A percentile compares a stretch with the other conserved stretches of the same genome.
Conservation (phyloP, 176 grass and related monocot species). For the Phoenix roebelenii region DNA sequence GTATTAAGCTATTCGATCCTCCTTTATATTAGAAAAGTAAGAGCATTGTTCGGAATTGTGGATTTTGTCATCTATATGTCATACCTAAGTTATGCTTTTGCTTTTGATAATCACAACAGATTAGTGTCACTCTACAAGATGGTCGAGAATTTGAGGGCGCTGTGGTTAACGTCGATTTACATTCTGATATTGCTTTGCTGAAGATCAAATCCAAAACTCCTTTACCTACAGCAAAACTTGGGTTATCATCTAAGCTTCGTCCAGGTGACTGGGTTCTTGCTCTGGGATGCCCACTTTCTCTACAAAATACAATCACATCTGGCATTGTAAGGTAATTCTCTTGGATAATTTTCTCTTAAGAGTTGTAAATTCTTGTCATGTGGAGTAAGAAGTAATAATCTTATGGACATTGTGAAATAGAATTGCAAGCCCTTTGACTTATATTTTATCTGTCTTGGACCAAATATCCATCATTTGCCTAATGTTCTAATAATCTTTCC, state of each 20-base stretch:
- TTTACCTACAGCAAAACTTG: slow-evolving; percentile 65
- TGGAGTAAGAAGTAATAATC: too few relatives aligned
- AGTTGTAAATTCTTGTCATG: too few relatives aligned
- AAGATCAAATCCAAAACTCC: slow-evolving; percentile 73
- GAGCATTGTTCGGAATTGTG: neutral
- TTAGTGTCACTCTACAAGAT: slow-evolving; percentile 85
- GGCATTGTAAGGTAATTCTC: slow-evolving; percentile 75
- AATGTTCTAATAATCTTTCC: too few relatives aligned
- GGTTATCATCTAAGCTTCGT: slow-evolving; percentile 52
- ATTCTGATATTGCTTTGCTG: slow-evolving; percentile 68
- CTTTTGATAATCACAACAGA: slow-evolving; percentile 35
- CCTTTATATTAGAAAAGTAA: too few relatives aligned
- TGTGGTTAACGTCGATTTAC: slow-evolving; percentile 46
- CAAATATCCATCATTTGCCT: too few relatives aligned
- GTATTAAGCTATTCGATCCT: too few relatives aligned
- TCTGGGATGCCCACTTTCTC: slow-evolving; percentile 61
- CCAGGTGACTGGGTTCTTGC: slow-evolving; percentile 76
- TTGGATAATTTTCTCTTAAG: too few relatives aligned
- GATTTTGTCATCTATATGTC: slow-evolving; percentile 15
- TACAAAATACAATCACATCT: slow-evolving; percentile 90
- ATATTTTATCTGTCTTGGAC: too few relatives aligned
- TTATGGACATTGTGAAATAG: too few relatives aligned
- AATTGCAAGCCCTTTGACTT: too few relatives aligned
- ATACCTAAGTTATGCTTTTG: neutral
- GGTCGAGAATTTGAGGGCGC: slow-evolving; percentile 55